These are phyloP conservation scores for Lactifluus volemus DNA, from an alignment of 768 basidiomycete genomes.

Conservation along the genomic window DNA sequence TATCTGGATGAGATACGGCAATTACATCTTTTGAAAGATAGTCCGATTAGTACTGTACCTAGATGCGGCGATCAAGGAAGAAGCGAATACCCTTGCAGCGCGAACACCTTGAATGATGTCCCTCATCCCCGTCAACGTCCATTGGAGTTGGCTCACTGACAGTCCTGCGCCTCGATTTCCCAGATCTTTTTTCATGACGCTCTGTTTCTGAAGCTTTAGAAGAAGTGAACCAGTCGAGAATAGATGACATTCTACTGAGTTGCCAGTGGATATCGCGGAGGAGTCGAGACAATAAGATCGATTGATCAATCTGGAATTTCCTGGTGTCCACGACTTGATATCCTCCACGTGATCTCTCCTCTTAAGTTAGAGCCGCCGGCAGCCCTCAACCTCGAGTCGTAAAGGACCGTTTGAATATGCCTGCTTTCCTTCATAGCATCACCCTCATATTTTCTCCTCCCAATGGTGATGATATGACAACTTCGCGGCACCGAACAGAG, in stretches of 20 bases:
- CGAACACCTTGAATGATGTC: conserved; percentile 2
- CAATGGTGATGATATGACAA: neutral
- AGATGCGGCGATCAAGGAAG: neutral
- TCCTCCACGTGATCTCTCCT: too few species aligned
- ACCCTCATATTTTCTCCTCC: neutral
- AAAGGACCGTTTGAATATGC: neutral
- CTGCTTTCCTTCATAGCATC: neutral
- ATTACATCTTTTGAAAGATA: neutral
- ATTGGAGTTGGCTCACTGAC: conserved; percentile 9
- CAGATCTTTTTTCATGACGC: neutral
- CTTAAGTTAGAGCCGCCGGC: too few species aligned
- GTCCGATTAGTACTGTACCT: neutral
- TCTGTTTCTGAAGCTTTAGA: neutral
- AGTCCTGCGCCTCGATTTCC: conserved; percentile 1
- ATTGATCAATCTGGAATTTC: too few species aligned
- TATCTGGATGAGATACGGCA: neutral
- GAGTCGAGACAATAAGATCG: neutral
- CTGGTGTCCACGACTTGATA: too few species aligned
- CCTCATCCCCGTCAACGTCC: conserved; percentile 8
- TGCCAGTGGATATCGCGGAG: neutral
- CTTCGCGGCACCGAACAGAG: neutral
- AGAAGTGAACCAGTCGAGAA: neutral
- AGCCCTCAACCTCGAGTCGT: too few species aligned
- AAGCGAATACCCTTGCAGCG: conserved; percentile 1
- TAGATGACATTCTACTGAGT: neutral